Conservation (phyloP, 225 moss, liverwort and hornwort species). For the Marchantia paleacea region DNA sequence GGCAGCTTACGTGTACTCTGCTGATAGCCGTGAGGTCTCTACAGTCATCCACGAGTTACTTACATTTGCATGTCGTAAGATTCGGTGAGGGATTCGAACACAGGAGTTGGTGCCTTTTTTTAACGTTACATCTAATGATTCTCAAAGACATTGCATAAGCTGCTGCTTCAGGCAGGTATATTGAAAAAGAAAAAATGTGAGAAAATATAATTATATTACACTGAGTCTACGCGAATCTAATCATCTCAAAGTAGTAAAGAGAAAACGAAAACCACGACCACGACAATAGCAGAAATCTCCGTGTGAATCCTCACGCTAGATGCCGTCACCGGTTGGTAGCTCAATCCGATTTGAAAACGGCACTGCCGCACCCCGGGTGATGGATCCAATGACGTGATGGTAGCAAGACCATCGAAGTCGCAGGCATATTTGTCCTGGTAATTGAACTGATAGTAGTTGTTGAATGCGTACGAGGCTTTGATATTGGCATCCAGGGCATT, state of each 20-base stretch:
- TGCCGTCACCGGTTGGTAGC: slow-evolving; percentile 25
- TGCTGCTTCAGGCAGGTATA: too few species aligned
- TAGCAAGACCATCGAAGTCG: slow-evolving; percentile 60
- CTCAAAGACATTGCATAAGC: too few species aligned
- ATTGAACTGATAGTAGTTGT: slow-evolving; percentile 84
- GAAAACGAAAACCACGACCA: slow-evolving; percentile 1
- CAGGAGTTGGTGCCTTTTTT: too few species aligned
- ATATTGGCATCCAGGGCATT: slow-evolving; percentile 38
- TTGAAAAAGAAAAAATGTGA: too few species aligned
- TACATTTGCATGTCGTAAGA: too few species aligned
- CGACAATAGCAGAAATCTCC: background rate
- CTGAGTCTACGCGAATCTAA: too few species aligned
- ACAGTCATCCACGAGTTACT: too few species aligned
- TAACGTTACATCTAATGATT: too few species aligned
- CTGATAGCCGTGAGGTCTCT: too few species aligned
- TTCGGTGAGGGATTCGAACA: too few species aligned
- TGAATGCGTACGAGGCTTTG: slow-evolving; percentile 87
- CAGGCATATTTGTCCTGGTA: slow-evolving; percentile 50
- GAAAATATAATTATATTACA: too few species aligned
- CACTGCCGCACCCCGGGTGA: slow-evolving; percentile 41
- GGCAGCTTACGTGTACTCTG: too few species aligned
- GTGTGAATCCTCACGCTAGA: background rate
- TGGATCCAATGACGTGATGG: slow-evolving; percentile 60
- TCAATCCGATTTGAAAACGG: slow-evolving; percentile 60
- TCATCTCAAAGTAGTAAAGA: background rate